phyloP scores from a whole-genome alignment of 352 stramenopile genomes.

The Globisporangium radiosum region DNA sequence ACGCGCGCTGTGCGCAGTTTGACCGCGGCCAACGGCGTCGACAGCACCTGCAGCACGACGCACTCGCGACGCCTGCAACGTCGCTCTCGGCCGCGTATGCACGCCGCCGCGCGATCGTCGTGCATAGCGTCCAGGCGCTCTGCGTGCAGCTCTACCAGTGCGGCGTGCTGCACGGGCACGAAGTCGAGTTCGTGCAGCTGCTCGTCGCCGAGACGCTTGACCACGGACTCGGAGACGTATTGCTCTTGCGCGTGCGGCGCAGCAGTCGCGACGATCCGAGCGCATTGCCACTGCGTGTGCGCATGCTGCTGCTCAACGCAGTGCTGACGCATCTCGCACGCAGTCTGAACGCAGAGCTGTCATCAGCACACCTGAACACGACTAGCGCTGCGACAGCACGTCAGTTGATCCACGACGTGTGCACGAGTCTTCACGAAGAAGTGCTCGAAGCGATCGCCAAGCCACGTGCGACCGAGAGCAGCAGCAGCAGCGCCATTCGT shows the following conservation, averaged over 20 bases:
- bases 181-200: conserved; percentile 13
- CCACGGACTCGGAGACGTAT: conserved; percentile 10
- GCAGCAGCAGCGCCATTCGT: too few species aligned
- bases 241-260: conserved; percentile 1
- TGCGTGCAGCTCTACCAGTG: conserved; percentile 35
- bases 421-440: conserved; percentile 34
- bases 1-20: conserved; percentile 12
- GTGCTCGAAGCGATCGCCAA: conserved; percentile 23
- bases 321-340: conserved; percentile 2
- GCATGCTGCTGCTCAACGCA: conserved; percentile 13
- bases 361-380: too few species aligned
- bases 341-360: too few species aligned
- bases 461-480: conserved; percentile 2
- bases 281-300: conserved; percentile 19
- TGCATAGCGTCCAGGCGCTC: conserved; percentile 24
- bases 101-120: conserved; percentile 10
- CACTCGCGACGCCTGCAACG: conserved; percentile 1
- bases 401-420: conserved; percentile 27
- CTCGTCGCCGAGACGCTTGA: conserved; percentile 6
- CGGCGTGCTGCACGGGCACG: conserved; percentile 19
- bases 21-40: conserved; percentile 1
- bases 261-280: neutral
- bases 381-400: neutral
- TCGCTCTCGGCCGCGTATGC: conserved; percentile 5
- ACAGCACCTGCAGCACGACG: neutral